Base-by-base conservation (phyloP, 2,329 filamentous ascomycete species). In the Alternaria infectoria region DNA sequence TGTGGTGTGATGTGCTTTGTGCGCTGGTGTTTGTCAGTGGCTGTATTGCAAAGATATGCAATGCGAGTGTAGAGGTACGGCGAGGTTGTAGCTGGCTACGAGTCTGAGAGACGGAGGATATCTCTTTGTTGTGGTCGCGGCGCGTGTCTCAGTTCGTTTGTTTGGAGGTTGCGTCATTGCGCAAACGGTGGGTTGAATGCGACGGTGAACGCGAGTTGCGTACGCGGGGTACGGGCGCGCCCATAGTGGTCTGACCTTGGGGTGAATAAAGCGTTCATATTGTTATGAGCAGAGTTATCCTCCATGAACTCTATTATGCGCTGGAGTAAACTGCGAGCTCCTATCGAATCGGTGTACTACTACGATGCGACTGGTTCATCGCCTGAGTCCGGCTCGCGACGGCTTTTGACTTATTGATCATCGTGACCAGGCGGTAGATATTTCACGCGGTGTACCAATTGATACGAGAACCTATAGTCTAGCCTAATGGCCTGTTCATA, bases 151-250 rank as follows among this genome's bases (percentile, higher is more conserved):
- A 12, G 36, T 40, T 17, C 36, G 36, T 40, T 40, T 30, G 15
- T 26, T 19, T 3, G 23, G 9, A 28, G 8, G 26, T 26, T 17
- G 25, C 23, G 15, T 26, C 43, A 47, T 43, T 25, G 21, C 43
- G 57, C 57, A 57, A 61, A 63, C 61, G 46, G 36, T 30, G 26
- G 43, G 15, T 11, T 25, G 57, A 6, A 55, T 21, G 23, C 17
- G 30, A 43, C 36, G 12, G 46, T 61, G 46, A 57, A 36, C 23
- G 45, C 28, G 40, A 30, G 32, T 15, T 11, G 9, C n/a, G 25
- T 10, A 12, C 21, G n/a, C 46, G 32, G 23, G 47, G 30, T 32
- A 6, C 46, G 12, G 8, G 21, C 19, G 21, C 23, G 49, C 15
- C 25, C 3, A 25, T 25, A 6, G 19, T 30, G 25, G 8, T n/a